phyloP scores from a whole-genome alignment of 2,329 filamentous ascomycete genomes.

The Ceratocystis ficicola region DNA sequence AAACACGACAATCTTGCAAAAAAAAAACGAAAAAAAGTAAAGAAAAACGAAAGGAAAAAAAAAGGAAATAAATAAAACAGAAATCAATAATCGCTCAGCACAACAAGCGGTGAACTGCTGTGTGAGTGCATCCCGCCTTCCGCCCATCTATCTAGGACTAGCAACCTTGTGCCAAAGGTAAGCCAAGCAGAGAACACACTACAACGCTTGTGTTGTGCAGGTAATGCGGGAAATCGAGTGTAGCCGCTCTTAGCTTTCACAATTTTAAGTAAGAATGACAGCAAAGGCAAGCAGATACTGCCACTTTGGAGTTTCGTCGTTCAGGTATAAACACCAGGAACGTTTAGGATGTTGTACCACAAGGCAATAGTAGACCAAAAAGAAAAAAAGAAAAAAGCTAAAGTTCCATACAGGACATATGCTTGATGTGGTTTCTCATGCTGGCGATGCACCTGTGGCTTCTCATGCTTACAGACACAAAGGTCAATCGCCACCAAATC shows the following conservation, averaged over 20 bases:
- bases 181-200: background rate
- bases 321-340: background rate
- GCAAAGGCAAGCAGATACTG: background rate
- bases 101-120: slow-evolving; percentile 7
- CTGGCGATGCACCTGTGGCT: background rate
- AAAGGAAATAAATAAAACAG: background rate
- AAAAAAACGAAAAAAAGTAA: background rate
- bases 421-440: background rate
- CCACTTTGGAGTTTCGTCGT: background rate
- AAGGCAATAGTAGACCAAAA: background rate
- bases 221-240: background rate
- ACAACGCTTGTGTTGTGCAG: background rate
- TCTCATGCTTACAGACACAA: background rate
- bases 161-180: background rate
- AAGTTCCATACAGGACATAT: background rate
- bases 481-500: background rate
- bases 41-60: background rate
- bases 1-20: slow-evolving; percentile 6
- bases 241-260: background rate
- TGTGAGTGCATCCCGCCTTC: background rate
- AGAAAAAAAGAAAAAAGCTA: background rate
- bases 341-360: background rate
- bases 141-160: background rate
- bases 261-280: background rate
- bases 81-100: background rate